Percentiles rank a stretch among this genome's conserved stretches.
These are phyloP conservation scores for Beauveria varroae DNA, from an alignment of 2,329 filamentous ascomycete genomes.

Conservation along the genomic window DNA sequence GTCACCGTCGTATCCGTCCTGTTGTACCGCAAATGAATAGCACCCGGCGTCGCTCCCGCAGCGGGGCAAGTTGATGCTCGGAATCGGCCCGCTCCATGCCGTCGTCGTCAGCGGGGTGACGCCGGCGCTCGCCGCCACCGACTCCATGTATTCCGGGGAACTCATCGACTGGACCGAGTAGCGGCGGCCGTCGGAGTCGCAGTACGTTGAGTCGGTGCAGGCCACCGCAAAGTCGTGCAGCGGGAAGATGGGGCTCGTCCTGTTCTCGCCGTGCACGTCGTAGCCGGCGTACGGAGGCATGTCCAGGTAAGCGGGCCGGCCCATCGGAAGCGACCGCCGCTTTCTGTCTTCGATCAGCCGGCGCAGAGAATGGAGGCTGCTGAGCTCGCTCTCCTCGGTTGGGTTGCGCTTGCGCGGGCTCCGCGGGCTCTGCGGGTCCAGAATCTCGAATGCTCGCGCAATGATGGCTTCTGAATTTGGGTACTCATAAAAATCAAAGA, in stretches of 20 bases:
- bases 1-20: neutral
- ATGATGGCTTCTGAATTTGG: slow-evolving; percentile 33
- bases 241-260: neutral
- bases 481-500: slow-evolving; percentile 41
- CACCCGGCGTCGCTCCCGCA: neutral
- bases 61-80: neutral
- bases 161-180: neutral
- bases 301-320: neutral
- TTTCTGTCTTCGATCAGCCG: neutral
- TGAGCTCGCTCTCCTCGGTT: neutral
- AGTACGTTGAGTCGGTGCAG: neutral
- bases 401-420: too few relatives aligned
- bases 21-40: neutral
- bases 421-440: too few relatives aligned
- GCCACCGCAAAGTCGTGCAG: neutral
- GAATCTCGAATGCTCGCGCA: slow-evolving; percentile 17
- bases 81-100: neutral
- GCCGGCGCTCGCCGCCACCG: neutral
- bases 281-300: neutral
- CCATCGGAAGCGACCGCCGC: neutral
- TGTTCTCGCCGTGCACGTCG: neutral
- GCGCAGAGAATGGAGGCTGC: neutral
- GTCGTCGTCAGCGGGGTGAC: neutral
- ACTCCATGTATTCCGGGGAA: neutral
- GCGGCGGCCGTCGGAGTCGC: neutral